These are phyloP conservation scores for Botrytis hyacinthi DNA, from an alignment of 2,329 filamentous ascomycete species.

Conservation along the genomic window DNA sequence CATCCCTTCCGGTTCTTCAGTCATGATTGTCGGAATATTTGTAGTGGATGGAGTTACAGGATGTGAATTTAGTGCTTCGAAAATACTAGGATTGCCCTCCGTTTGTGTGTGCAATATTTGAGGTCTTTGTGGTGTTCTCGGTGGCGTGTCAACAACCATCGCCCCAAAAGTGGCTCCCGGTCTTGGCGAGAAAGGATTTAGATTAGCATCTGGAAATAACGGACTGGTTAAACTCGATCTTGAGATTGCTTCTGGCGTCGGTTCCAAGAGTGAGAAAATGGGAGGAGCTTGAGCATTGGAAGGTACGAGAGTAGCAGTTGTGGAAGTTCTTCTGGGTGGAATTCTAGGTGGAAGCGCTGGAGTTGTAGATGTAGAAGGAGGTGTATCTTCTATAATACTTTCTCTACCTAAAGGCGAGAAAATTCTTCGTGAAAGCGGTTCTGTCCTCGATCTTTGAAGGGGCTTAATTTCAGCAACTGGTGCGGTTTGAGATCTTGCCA, in stretches of 20 bases:
- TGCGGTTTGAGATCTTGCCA: conserved; percentile 12
- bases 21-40: background rate
- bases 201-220: conserved; percentile 6
- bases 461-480: conserved; percentile 3
- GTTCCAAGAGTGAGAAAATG: conserved; percentile 4
- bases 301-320: conserved; percentile 7
- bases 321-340: conserved; percentile 6
- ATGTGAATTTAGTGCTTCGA: conserved; percentile 14
- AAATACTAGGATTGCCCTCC: background rate
- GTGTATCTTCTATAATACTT: background rate
- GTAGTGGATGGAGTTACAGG: conserved; percentile 1
- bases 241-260: background rate
- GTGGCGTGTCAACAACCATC: conserved; percentile 10
- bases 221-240: conserved; percentile 5
- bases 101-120: background rate
- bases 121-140: conserved; percentile 1
- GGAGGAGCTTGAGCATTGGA: conserved; percentile 4
- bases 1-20: background rate
- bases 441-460: conserved; percentile 8
- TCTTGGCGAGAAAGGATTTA: conserved; percentile 13
- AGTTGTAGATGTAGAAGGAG: background rate
- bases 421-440: background rate
- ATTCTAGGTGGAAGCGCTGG: background rate
- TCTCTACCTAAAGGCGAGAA: conserved; percentile 8
- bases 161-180: conserved; percentile 13